Evolutionary conservation across 2,329 filamentous ascomycete genomes (phyloP), one percentile per base, ranked within the genome.

Genomic region (Tolypocladium album): DNA sequence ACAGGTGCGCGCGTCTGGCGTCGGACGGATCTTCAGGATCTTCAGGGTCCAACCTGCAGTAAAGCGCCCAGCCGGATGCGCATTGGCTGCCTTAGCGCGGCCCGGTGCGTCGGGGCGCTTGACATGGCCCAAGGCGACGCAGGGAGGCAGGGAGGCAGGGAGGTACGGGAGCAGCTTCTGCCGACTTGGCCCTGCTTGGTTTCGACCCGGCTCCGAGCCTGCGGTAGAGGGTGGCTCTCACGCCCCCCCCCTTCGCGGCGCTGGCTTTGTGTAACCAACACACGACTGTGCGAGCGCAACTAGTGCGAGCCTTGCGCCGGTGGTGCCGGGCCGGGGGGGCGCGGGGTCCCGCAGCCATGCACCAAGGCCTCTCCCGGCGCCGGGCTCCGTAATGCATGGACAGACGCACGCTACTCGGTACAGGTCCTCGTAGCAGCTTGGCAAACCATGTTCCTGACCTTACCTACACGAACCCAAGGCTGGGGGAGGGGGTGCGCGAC

Each of bases 211-310:
- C 50, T 20, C 58, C 50, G 50, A 36, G 36, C 15, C 34, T 7
- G 36, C 31, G 58, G 58, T 55, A 59, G 40, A 59, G 58, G 58
- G 58, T 59, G 58, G 58, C 39, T 38, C 58, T 42, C 58, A 61
- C 59, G 60, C 59, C 62, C 55, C 58, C 20, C 40, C 39, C 36
- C 45, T 3, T 40, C 43, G 9, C 60, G 36, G 5, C 27, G 27
- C 27, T 15, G 56, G 7, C 42, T 27, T 50, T 40, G 56, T 58
- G 56, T 11, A 24, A 58, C 56, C 56, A 58, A 58, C 56, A 58
- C 56, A 38, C 17, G 3, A n/a, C 36, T 13, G 34, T 36, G 34
- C 34, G 34, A 38, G 36, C 11, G 13, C 20, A 31, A 5, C 31
- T 53, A 53, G 50, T 13, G 50, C 31, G 27, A 13, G 31, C 50